These are phyloP conservation scores for Paraglomus occultum DNA, from an alignment of 192 early-diverging fungal genomes.

Conservation along the genomic window DNA sequence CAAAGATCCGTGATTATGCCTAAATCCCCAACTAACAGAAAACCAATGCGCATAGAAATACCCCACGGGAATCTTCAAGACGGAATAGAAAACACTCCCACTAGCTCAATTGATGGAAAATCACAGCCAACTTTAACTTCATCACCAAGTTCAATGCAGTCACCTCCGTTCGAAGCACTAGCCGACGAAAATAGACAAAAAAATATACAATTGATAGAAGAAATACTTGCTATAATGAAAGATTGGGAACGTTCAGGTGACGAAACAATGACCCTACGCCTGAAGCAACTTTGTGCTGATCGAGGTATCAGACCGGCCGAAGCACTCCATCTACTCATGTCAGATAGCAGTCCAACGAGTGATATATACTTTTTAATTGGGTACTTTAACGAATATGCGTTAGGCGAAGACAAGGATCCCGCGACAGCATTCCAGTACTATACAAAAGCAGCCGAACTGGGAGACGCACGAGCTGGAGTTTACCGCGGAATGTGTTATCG, in stretches of 20 bases:
- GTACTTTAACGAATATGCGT: constrained; percentile 12
- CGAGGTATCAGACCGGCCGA: not conserved
- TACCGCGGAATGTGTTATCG: constrained; percentile 22
- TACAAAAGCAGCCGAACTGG: constrained; percentile 21
- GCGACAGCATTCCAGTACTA: constrained; percentile 3
- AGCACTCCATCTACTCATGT: not conserved
- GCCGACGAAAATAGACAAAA: not conserved
- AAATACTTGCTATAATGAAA: not conserved
- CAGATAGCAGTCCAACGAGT: not conserved
- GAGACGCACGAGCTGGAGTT: constrained; percentile 5
- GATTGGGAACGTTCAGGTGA: constrained; percentile 20
- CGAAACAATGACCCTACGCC: not conserved
- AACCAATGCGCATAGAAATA: no score
- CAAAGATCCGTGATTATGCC: no score
- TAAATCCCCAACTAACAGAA: no score
- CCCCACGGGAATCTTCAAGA: no score
- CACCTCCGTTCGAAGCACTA: not conserved
- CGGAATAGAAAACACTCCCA: no score
- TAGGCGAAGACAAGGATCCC: constrained; percentile 5
- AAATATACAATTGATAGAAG: not conserved
- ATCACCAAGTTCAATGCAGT: not conserved
- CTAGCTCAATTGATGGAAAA: not conserved
- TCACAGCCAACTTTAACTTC: constrained; percentile 10
- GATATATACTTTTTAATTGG: constrained; percentile 18
- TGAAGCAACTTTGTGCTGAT: not conserved